Conservation (phyloP, 1,139 yeast genomes). For the Geotrichum europaeum region DNA sequence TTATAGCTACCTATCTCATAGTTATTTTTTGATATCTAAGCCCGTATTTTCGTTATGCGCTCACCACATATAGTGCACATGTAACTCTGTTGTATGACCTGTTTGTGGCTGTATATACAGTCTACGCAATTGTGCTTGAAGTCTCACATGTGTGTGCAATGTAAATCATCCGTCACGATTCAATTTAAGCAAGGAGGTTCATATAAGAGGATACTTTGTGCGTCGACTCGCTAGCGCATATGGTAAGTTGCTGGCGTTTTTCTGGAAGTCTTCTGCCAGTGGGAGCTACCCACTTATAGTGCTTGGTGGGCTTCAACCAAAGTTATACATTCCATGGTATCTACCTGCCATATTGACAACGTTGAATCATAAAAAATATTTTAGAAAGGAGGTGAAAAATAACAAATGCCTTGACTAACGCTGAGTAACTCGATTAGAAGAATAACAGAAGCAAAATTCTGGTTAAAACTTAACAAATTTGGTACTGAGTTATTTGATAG, state of each 20-base stretch:
- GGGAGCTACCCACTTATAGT: not conserved
- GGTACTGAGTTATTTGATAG: no score
- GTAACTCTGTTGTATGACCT: not conserved
- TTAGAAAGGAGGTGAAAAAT: not conserved
- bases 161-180: not conserved
- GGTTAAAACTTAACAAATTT: no score
- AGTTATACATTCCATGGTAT: not conserved
- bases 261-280: not conserved
- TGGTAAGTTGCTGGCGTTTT: not conserved
- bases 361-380: not conserved
- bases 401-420: not conserved
- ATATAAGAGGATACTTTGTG: not conserved
- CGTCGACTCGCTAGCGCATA: not conserved
- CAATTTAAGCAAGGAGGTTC: not conserved
- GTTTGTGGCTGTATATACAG: not conserved
- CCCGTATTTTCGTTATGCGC: not conserved
- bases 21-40: not conserved
- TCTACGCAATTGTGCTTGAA: not conserved
- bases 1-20: not conserved
- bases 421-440: no score
- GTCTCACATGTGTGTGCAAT: not conserved
- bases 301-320: not conserved
- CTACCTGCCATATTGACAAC: not conserved
- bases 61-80: not conserved
- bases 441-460: no score